Evolutionary conservation across 2,329 filamentous ascomycete species (phyloP).

Genomic region (Teratosphaeria epicoccoides): DNA sequence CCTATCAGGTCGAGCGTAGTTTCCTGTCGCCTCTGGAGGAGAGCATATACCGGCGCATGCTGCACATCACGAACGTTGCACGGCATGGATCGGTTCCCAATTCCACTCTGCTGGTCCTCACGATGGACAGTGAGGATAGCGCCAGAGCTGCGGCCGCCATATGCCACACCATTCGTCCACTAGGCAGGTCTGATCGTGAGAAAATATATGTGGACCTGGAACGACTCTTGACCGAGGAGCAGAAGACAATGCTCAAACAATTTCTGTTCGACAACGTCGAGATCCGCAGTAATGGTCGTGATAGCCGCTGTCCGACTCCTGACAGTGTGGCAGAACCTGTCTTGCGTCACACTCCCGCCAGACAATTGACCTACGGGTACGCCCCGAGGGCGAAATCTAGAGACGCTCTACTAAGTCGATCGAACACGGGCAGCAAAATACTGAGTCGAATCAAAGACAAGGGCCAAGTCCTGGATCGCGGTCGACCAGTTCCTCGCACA

Average conservation of each 20-base stretch:
- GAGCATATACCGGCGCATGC: background rate
- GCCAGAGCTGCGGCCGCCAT: slow-evolving; percentile 1
- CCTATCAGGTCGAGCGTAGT: background rate
- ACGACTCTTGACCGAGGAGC: background rate
- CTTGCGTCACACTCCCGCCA: background rate
- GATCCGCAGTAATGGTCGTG: background rate
- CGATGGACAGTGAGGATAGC: slow-evolving; percentile 3
- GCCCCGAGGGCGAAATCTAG: background rate
- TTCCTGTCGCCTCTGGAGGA: slow-evolving; percentile 6
- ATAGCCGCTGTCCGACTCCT: background rate
- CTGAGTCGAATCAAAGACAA: background rate
- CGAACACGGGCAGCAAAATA: background rate
- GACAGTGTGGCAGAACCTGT: background rate
- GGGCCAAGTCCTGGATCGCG: background rate
- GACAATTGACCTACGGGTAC: background rate
- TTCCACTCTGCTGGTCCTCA: background rate
- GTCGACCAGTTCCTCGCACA: background rate
- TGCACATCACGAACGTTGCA: slow-evolving; percentile 1
- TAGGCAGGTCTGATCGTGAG: background rate
- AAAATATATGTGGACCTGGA: slow-evolving; percentile 2
- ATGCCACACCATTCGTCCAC: background rate
- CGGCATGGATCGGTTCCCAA: background rate
- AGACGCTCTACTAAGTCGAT: background rate
- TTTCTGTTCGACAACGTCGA: background rate
- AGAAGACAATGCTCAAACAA: slow-evolving; percentile 1